Base-by-base conservation (phyloP, 1,284 basidiomycete species). In the Grifola frondosa region DNA sequence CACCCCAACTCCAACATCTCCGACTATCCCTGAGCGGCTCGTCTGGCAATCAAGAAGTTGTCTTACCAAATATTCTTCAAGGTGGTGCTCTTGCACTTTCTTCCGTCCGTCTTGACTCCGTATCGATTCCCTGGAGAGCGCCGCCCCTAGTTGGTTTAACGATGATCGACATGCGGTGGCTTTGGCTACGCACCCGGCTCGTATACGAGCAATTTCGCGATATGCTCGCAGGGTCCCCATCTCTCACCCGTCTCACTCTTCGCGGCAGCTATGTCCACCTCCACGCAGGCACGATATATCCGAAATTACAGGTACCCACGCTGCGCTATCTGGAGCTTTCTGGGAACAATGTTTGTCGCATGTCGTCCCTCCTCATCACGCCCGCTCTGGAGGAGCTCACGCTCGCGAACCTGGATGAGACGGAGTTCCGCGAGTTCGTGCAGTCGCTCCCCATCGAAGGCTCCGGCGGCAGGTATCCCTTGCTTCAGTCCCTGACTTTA, bases 321-420 rank as follows among this genome's bases (percentile, higher is more conserved):
- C 48, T 60, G 16, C 55, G 52, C 30, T 54, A 55, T 40, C 57
- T 60, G 36, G 58, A 60, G 40, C 41, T 60, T 12, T 60, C 58
- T 5, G 58, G 58, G 12, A 53, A 60, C 50, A 58, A 53, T 39
- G 52, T 60, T 11, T 60, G 55, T 30, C 46, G 50, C 17, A 56
- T 60, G 56, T 51, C 48, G 26, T 51, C 57, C 15, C 44, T 60
- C n/a, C 56, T 60, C 25, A 39, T 45, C 9, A 52, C 56, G 21
- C 56, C 56, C 11, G 46, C 40, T 17, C 52, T 61, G 24, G 41
- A 54, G 33, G 52, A 53, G 34, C 53, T 59, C 22, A 43, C 54
- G 24, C 57, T 61, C 30, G 59, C 54, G 39, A 61, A 61, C 42
- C 53, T 61, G 17, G 59, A 61, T 47, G 57, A 61, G 42, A 53